phyloP scores from a whole-genome alignment of 2,329 filamentous ascomycete genomes.

The Fusarium sterilihyphosum region DNA sequence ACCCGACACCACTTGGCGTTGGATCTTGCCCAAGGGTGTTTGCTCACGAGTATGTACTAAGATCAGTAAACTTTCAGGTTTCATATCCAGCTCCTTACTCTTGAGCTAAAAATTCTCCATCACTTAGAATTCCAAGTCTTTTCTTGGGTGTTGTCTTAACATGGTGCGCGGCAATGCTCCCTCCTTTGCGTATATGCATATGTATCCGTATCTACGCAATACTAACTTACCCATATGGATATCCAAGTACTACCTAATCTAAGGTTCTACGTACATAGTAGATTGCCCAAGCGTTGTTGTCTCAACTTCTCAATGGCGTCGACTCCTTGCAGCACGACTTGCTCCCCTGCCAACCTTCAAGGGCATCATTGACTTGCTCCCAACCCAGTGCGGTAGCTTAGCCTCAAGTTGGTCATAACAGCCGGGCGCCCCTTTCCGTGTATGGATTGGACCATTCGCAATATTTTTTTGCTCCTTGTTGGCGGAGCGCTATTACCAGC shows the following conservation, averaged over 20 bases:
- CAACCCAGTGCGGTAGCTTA: conserved; percentile 17
- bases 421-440: conserved; percentile 5
- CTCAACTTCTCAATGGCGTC: not conserved
- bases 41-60: not conserved
- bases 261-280: not conserved
- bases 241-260: not conserved
- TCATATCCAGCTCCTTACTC: not conserved
- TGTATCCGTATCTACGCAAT: not conserved
- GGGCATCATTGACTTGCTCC: conserved; percentile 1
- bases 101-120: not conserved
- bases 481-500: conserved; percentile 9
- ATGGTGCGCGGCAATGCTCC: not conserved
- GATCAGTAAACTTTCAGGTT: not conserved
- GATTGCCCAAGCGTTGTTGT: conserved; percentile 2
- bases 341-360: conserved; percentile 25
- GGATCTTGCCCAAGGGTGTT: not conserved
- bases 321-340: not conserved
- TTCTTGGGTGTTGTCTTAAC: not conserved
- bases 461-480: conserved; percentile 7
- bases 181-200: not conserved
- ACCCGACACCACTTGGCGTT: not conserved
- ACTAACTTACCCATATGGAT: not conserved
- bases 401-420: conserved; percentile 2
- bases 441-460: not conserved
- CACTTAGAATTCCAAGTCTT: conserved; percentile 10